These are phyloP conservation scores for Neurospora sp. DNA, from an alignment of 495 filamentous ascomycete species.

Conservation along the genomic window DNA sequence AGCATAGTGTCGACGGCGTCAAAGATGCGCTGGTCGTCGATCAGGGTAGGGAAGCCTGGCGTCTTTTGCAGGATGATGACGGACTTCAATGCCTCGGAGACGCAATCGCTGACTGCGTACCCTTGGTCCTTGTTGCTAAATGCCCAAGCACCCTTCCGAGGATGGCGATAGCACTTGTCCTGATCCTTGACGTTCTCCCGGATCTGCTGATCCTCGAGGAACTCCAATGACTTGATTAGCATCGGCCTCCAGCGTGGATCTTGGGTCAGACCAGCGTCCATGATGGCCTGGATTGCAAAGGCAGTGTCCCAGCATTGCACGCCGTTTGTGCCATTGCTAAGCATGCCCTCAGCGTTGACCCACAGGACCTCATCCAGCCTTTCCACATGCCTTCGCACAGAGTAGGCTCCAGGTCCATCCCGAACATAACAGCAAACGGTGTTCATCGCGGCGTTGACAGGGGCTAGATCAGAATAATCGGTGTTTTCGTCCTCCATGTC, in stretches of 20 bases:
- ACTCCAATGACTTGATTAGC: conserved; percentile 73
- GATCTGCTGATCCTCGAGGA: conserved; percentile 86
- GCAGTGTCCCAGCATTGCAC: conserved; percentile 95
- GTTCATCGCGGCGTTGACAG: conserved; percentile 86
- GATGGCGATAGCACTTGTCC: conserved; percentile 78
- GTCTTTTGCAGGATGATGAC: conserved; percentile 76
- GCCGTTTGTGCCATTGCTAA: conserved; percentile 92
- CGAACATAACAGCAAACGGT: conserved; percentile 70
- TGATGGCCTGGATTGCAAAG: conserved; percentile 72
- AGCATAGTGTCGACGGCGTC: conserved; percentile 86
- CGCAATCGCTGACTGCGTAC: conserved; percentile 91
- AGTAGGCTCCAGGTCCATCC: conserved; percentile 68
- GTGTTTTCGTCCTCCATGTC: conserved; percentile 85
- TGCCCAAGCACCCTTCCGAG: conserved; percentile 87
- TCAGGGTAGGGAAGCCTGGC: conserved; percentile 61
- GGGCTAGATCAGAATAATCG: conserved; percentile 74
- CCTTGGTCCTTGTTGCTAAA: conserved; percentile 89
- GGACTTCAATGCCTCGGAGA: conserved; percentile 80
- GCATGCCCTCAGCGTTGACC: conserved; percentile 86
- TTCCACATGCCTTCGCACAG: conserved; percentile 69
- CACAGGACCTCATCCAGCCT: conserved; percentile 79
- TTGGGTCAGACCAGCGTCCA: conserved; percentile 67
- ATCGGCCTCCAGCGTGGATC: conserved; percentile 73
- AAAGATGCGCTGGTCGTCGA: conserved; percentile 65
- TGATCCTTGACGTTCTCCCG: conserved; percentile 73